Base-by-base conservation (phyloP, 1,284 basidiomycete genomes). In the Austroboletus sp. region DNA sequence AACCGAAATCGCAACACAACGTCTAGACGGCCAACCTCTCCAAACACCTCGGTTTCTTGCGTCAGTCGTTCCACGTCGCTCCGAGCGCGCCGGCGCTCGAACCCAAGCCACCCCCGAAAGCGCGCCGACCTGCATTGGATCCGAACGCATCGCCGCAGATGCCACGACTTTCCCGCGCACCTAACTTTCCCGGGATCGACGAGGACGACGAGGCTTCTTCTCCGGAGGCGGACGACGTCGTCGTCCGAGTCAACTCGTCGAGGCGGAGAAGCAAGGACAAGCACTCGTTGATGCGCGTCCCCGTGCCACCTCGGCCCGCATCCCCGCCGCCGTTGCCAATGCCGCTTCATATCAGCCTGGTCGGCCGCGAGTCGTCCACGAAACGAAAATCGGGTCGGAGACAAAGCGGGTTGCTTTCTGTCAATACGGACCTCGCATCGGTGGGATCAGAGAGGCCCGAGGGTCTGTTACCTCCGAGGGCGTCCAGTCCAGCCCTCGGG, bases 401-500 rank as follows among this genome's bases (percentile, higher is more conserved):
- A 40, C 82, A 82, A 63, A 86, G 83, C 54, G 83, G 83, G 6
- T 64, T 85, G 36, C 62, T 87, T 49, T 71, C 68, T 26, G 61
- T 72, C 34, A 61, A 54, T 11, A 58, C 50, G 12, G 42, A 50
- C 16, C 41, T 52, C 7, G n/a, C 38, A 40, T 60, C 52, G 46
- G 47, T 40, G 48, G 56, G 53, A 57, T 57, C 46, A 36, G 60
- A 49, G 42, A 57, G 46, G 39, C 45, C 23, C 0, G 60, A 70
- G 9, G 61, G 68, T n/a, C 53, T 70, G 17, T 53, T 70, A 15
- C 68, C 70, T 12, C 72, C 72, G 6, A 70, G 79, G 47, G 72
- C 78, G 17, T 69, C 75, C 1, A 84, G 81, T 53, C 82, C 83
- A 4, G 78, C 79, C 5, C 76, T 80, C 54, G 80, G 79, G n/a